phyloP scores from a whole-genome alignment of 2,329 filamentous ascomycete species.

The Microsporum audouinii region DNA sequence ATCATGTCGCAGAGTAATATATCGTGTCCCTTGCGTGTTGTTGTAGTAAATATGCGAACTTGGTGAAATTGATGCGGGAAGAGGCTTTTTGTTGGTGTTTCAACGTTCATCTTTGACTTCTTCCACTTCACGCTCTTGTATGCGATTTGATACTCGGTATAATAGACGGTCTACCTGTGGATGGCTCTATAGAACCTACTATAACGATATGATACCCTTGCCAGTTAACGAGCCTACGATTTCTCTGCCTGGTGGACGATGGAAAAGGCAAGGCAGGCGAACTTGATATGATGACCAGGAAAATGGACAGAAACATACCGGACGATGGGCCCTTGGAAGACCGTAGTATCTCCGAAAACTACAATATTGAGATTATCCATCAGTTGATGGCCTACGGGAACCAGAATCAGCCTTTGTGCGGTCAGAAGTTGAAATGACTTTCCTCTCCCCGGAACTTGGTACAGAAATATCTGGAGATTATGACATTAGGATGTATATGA shows the following conservation, averaged over 20 bases:
- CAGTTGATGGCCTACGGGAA: conserved; percentile 30
- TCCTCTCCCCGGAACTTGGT: conserved; percentile 27
- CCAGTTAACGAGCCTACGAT: too few relatives aligned
- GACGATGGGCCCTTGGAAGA: background rate
- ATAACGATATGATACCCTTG: background rate
- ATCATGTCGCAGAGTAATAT: background rate
- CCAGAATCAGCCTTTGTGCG: too few relatives aligned
- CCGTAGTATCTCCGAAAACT: conserved; percentile 19
- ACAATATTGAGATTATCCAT: conserved; percentile 42
- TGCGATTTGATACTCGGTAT: too few relatives aligned
- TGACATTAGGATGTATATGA: conserved; percentile 30
- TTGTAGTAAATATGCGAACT: background rate
- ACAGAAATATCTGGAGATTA: conserved; percentile 32
- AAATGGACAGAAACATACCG: background rate
- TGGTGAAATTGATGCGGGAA: background rate
- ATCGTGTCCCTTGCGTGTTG: background rate
- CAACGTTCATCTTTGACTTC: background rate
- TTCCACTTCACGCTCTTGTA: too few relatives aligned
- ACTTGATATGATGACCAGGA: background rate
- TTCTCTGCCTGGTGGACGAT: too few relatives aligned
- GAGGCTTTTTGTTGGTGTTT: background rate
- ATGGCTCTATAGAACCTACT: too few relatives aligned
- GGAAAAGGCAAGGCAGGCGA: conserved; percentile 1
- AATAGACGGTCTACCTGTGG: too few relatives aligned
- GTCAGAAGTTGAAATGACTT: too few relatives aligned